Evolutionary conservation across 495 filamentous ascomycete genomes (phyloP), one percentile per base, ranked within the genome.

Genomic region (Trichoderma orchidacearum): DNA sequence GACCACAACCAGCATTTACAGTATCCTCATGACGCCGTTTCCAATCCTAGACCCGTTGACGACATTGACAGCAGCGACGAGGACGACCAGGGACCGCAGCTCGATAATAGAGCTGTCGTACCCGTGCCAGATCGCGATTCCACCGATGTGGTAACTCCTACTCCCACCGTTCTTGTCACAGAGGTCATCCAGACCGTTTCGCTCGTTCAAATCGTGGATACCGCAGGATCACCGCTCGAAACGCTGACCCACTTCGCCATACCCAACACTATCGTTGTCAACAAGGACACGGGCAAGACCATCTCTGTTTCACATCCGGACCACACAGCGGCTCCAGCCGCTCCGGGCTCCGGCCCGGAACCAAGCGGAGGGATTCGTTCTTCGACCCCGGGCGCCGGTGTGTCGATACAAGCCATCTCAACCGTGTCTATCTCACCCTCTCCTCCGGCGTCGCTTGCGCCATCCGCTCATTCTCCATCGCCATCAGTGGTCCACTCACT

Each of bases 151-250:
- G 15, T 11, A 25, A 48, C 41, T 12, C 41, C 41, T 11, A 48
- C 13, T 23, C 21, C 41, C 23, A 48, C 41, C 5, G 23, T 23
- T 7, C 41, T 48, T 23, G 41, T 48, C 5, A 48, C 41, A 2
- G 8, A 32, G 23, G 59, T 66, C 51, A 57, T 64, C 15, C 56
- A 58, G 30, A 66, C 69, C 60, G 63, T 66, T 52, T 59, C 55
- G 51, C 61, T 62, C 45, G 60, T 38, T 55, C 54, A 60, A 53
- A 60, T 75, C 58, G 69, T 79, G 62, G 73, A 79, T 66, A 66
- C 66, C 52, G 60, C 66, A 30, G 77, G 76, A 63, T 66, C 64
- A 41, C 66, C 67, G 53, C 58, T 75, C 51, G 61, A 65, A 28
- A 57, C 71, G 56, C 59, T 65, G 53, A 74, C 73, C 50, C 60